A percentile compares a stretch with the other conserved stretches of the same genome.
Conservation (phyloP, 192 early-diverging fungal genomes). For the Coemansia sp. region DNA sequence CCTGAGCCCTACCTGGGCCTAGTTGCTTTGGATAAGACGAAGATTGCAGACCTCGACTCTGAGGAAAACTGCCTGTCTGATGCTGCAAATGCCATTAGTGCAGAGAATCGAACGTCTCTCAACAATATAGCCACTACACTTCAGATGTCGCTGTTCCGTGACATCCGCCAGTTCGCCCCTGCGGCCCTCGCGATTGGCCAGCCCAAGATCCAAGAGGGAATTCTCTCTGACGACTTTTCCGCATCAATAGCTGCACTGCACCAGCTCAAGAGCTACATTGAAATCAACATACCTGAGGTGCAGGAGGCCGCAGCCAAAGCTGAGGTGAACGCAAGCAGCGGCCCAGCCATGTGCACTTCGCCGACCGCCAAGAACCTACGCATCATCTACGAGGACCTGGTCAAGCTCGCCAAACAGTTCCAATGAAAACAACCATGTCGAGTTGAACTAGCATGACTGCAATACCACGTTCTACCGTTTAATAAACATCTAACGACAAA, state of each 20-base stretch:
- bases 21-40: conserved; percentile 1
- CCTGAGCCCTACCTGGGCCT: not conserved
- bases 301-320: not conserved
- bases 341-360: conserved; percentile 20
- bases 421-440: not conserved
- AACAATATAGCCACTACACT: conserved; percentile 29
- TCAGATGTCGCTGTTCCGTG: conserved; percentile 36
- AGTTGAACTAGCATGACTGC: not conserved
- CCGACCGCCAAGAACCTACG: conserved; percentile 46
- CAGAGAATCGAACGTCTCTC: conserved; percentile 15
- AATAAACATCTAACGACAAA: not conserved
- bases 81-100: conserved; percentile 14
- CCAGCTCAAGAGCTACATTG: conserved; percentile 26
- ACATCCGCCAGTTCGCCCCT: conserved; percentile 50
- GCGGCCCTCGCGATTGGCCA: conserved; percentile 31
- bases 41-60: conserved; percentile 23
- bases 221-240: conserved; percentile 26
- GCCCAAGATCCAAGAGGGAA: conserved; percentile 22
- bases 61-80: conserved; percentile 32
- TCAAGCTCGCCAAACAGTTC: conserved; percentile 37
- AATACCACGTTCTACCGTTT: not conserved
- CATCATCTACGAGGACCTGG: conserved; percentile 27
- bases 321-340: not conserved
- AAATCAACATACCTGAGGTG: conserved; percentile 14
- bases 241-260: conserved; percentile 22